Base-by-base conservation (phyloP, 2,329 filamentous ascomycete genomes). In the Fusarium anguioides region DNA sequence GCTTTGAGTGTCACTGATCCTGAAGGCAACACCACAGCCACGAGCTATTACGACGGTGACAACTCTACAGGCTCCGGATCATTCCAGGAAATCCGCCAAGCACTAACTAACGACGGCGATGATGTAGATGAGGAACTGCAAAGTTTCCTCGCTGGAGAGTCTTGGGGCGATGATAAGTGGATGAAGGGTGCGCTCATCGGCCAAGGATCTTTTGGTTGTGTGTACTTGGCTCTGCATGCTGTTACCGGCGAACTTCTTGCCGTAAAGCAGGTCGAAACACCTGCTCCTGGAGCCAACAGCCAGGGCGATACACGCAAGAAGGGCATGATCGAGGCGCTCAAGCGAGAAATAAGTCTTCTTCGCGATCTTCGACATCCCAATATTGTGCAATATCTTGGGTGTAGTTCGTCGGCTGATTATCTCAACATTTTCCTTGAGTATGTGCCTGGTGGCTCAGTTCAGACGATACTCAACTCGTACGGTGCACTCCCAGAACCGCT, bases 401-500 rank as follows among this genome's bases (percentile, higher is more conserved):
- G 94, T 71, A 95, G 94, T 74, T 95, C 93, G 10, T 96, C 97
- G 64, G 89, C 93, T 18, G 91, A 94, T 54, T 91, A 95, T 77
- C 89, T 99, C 74, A 99, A 99, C 82, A 99, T 99, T 91, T 99
- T 99, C 89, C 89, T 99, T 75, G 96, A 99, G 80, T 99, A 99
- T 78, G 96, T 99, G 29, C 93, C 96, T 17, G 96, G 96, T 79
- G 96, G 96, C 42, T 98, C 95, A 14, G 96, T 99, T 24, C 96
- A 97, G 70, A 97, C 93, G 11, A 98, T 99, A 94, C 90, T 99
- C 69, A 96, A 97, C 82, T 97, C 96, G 71, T 99, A 99, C 77
- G 96, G 96, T 61, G 95, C 95, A 9, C 88, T 99, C 52, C 91
- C 93, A 18, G 96, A 99, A 77, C 94, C 94, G 2, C 86, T 99